Percentiles rank a stretch among this genome's conserved stretches.
Evolutionary conservation across 352 stramenopile genomes (phyloP).

Genomic region (Globisporangium abappressorium): DNA sequence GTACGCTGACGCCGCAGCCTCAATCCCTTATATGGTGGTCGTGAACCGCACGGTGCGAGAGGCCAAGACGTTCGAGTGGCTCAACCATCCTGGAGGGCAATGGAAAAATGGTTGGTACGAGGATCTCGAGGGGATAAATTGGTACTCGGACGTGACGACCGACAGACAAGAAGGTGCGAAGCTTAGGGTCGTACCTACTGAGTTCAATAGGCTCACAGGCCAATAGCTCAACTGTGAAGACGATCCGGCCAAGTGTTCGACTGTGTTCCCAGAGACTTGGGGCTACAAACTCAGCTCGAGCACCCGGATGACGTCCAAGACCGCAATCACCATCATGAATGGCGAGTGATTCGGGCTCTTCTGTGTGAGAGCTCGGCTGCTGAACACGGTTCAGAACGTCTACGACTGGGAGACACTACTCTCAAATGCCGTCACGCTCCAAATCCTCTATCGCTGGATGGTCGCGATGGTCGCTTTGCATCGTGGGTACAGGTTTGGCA

Average conservation of each 20-base stretch:
- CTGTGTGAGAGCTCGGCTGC: neutral
- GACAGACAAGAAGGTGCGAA: neutral
- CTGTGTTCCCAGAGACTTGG: neutral
- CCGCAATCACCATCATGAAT: constrained; percentile 12
- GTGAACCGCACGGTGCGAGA: constrained; percentile 16
- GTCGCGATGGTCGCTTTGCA: constrained; percentile 9
- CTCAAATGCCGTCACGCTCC: neutral
- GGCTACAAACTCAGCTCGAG: neutral
- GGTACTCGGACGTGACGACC: constrained; percentile 11
- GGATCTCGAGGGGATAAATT: constrained; percentile 11
- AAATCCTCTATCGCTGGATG: constrained; percentile 14
- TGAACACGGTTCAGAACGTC: neutral
- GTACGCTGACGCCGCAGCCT: neutral
- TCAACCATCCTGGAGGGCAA: constrained; percentile 13
- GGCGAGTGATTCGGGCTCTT: constrained; percentile 16
- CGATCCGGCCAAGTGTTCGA: neutral
- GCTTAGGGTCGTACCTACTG: neutral
- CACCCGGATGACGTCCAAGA: neutral
- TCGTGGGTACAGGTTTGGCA: neutral
- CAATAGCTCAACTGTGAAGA: neutral
- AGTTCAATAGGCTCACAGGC: constrained; percentile 7
- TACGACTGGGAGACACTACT: constrained; percentile 15
- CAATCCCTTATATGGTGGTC: neutral
- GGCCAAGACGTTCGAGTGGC: constrained; percentile 25
- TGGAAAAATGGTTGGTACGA: constrained; percentile 42